phyloP scores from a whole-genome alignment of 2,329 filamentous ascomycete genomes.

The Orbilia brochopaga region DNA sequence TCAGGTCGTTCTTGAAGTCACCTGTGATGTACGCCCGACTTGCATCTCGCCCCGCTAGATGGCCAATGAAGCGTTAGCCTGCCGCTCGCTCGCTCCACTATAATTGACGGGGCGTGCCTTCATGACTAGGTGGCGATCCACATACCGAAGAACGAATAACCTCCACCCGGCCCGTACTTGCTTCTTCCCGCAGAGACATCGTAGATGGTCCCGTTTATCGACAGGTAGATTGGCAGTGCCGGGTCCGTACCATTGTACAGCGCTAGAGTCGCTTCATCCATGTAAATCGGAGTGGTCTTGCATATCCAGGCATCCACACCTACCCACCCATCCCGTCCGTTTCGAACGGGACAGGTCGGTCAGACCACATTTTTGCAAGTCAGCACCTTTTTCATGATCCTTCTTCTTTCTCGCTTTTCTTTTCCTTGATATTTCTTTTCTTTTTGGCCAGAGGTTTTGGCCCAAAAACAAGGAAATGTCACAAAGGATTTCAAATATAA shows the following conservation, averaged over 20 bases:
- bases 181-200: constrained; percentile 74
- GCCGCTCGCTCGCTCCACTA: too few species aligned
- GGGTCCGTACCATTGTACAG: constrained; percentile 79
- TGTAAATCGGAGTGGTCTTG: constrained; percentile 66
- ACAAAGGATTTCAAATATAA: background rate
- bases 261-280: constrained; percentile 77
- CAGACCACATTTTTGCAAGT: background rate
- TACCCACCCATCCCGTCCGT: background rate
- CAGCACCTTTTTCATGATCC: background rate
- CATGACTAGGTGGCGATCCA: constrained; percentile 1
- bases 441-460: background rate
- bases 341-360: background rate
- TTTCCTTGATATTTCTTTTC: background rate
- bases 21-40: constrained; percentile 88
- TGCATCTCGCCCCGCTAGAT: constrained; percentile 75
- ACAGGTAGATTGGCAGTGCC: constrained; percentile 81
- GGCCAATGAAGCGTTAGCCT: background rate
- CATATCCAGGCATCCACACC: constrained; percentile 29
- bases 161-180: constrained; percentile 82
- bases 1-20: constrained; percentile 86
- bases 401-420: too few species aligned
- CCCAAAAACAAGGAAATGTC: constrained; percentile 4
- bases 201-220: constrained; percentile 85
- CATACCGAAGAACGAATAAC: constrained; percentile 75
- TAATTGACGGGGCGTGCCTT: background rate